Percentiles rank a stretch among this genome's conserved stretches.
Evolutionary conservation across 2,329 filamentous ascomycete genomes (phyloP).

Genomic region (Simplicillium sp.): DNA sequence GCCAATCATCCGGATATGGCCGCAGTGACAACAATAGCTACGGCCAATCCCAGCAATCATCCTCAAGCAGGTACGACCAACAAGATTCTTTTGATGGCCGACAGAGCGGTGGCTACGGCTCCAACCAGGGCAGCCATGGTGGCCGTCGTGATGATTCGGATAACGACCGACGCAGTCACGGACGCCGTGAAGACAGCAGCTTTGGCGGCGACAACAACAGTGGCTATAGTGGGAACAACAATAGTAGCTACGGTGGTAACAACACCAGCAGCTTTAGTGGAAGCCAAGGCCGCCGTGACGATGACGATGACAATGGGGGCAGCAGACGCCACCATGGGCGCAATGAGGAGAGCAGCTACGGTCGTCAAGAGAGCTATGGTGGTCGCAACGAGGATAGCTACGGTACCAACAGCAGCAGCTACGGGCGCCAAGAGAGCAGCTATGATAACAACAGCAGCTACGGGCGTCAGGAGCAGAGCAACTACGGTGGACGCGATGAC

Average conservation of each 20-base stretch:
- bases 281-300: conserved; percentile 11
- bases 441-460: conserved; percentile 6
- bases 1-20: conserved; percentile 48
- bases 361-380: conserved; percentile 10
- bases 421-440: conserved; percentile 5
- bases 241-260: conserved; percentile 1
- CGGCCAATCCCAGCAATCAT: conserved; percentile 50
- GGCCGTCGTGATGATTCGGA: too few relatives aligned
- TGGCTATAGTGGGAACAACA: conserved; percentile 4
- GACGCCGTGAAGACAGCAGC: conserved; percentile 1
- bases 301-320: conserved; percentile 16
- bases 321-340: conserved; percentile 14
- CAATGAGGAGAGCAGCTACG: conserved; percentile 12
- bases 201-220: conserved; percentile 1
- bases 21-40: conserved; percentile 43
- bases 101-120: conserved; percentile 40
- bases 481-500: conserved; percentile 8
- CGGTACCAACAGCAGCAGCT: conserved; percentile 1
- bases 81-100: conserved; percentile 29
- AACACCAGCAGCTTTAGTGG: conserved; percentile 2
- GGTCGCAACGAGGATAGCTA: not conserved
- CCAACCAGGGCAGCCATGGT: conserved; percentile 34
- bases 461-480: not conserved
- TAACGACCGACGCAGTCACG: conserved; percentile 1
- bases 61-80: conserved; percentile 55